Conservation (phyloP, 148 eudicot species). For the Vaccinium myrtillus region DNA sequence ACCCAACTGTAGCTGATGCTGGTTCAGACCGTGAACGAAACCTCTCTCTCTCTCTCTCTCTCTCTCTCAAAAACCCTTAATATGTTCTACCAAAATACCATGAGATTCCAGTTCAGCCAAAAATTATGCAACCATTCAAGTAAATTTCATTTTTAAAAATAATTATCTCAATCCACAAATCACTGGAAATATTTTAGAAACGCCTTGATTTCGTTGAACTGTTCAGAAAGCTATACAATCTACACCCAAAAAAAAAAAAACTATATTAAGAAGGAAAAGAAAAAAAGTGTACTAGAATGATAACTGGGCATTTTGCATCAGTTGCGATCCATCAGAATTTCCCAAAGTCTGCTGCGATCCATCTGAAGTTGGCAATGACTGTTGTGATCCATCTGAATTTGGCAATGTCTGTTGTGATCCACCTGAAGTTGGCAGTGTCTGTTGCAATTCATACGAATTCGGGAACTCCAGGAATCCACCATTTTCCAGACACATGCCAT, state of each 20-base stretch:
- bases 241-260: not conserved
- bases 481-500: slow-evolving; percentile 24
- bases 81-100: not conserved
- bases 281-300: not conserved
- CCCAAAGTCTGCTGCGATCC: not conserved
- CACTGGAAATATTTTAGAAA: not conserved
- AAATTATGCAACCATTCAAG: not conserved
- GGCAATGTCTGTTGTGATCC: not conserved
- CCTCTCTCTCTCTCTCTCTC: not conserved
- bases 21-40: not conserved
- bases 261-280: not conserved
- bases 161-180: not conserved
- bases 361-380: slow-evolving; percentile 10
- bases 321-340: slow-evolving; percentile 9
- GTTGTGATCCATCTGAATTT: slow-evolving; percentile 19
- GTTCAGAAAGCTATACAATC: slow-evolving; percentile 7
- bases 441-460: not conserved
- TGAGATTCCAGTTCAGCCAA: not conserved
- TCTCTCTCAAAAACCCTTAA: no score
- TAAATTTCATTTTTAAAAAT: not conserved
- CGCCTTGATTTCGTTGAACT: not conserved
- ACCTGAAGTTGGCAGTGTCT: not conserved
- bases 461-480: slow-evolving; percentile 9
- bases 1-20: not conserved
- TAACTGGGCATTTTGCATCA: slow-evolving; percentile 10